Percentiles rank a stretch among this genome's conserved stretches.
Evolutionary conservation across 208 protist genomes (phyloP).

Genomic region (Trypanosomatidae sp.): DNA sequence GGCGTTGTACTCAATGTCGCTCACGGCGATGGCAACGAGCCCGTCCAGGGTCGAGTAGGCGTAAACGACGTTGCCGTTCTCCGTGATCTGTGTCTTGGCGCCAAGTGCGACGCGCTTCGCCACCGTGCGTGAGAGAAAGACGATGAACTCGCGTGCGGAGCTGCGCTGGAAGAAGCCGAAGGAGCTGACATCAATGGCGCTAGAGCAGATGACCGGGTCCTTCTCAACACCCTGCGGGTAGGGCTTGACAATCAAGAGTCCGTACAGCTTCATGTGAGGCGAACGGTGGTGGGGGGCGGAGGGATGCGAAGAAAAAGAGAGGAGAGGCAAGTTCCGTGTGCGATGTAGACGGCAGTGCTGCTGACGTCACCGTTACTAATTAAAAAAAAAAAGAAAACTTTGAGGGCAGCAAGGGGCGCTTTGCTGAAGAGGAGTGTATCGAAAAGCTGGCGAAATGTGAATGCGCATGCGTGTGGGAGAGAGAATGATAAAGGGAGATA

Average conservation of each 20-base stretch:
- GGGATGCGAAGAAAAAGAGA: no score
- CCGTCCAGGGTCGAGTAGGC: constrained; percentile 71
- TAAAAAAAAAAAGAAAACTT: no score
- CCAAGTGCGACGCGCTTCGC: constrained; percentile 68
- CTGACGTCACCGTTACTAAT: no score
- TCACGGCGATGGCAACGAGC: constrained; percentile 76
- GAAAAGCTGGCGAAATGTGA: no score
- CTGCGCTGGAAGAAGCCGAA: constrained; percentile 90
- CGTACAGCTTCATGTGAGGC: constrained; percentile 86
- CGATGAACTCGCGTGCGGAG: constrained; percentile 79
- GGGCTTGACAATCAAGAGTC: constrained; percentile 66
- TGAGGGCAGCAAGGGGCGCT: no score
- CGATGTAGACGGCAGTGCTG: no score
- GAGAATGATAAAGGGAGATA: no score
- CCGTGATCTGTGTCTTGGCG: constrained; percentile 76
- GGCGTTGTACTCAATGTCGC: constrained; percentile 85
- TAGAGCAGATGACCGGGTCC: constrained; percentile 76
- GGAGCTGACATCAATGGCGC: constrained; percentile 84
- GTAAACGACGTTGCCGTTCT: constrained; percentile 84
- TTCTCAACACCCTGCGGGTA: constrained; percentile 46
- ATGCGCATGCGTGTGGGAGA: no score
- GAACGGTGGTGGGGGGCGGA: no score
- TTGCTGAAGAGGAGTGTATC: no score
- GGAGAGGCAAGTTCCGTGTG: no score
- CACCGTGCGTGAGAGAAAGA: constrained; percentile 86